A percentile compares a stretch with the other conserved stretches of the same genome.
These are phyloP conservation scores for Phytophthora constricta DNA, from an alignment of 352 stramenopile species.

Conservation along the genomic window DNA sequence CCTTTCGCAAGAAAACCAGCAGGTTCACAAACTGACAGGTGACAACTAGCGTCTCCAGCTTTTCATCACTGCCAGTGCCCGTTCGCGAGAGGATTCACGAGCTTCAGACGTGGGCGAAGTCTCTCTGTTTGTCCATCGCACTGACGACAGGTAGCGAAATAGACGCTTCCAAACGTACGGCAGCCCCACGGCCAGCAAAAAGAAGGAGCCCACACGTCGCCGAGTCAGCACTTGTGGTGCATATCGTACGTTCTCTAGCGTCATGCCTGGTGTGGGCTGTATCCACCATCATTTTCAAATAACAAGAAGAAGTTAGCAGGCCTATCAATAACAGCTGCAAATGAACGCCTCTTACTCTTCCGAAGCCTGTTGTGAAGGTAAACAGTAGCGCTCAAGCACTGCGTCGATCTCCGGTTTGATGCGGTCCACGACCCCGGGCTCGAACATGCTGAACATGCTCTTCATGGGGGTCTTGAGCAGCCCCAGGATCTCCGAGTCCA, in stretches of 20 bases:
- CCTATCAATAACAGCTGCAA: too few species aligned
- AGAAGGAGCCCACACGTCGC: constrained; percentile 60
- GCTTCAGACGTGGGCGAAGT: constrained; percentile 4
- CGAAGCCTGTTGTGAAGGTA: constrained; percentile 64
- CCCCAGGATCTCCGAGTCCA: constrained; percentile 81
- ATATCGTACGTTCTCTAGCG: constrained; percentile 83
- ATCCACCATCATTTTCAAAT: too few species aligned
- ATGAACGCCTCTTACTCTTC: constrained; percentile 49
- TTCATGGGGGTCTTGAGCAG: constrained; percentile 80
- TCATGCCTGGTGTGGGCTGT: constrained; percentile 85
- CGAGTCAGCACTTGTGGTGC: constrained; percentile 49
- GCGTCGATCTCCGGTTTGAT: constrained; percentile 83
- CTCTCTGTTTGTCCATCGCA: constrained; percentile 43
- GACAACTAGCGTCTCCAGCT: constrained; percentile 72
- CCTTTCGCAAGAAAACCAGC: constrained; percentile 75
- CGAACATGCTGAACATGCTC: constrained; percentile 84
- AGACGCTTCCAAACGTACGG: constrained; percentile 83
- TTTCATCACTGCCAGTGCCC: constrained; percentile 67
- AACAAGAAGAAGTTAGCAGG: too few species aligned
- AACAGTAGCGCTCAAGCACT: constrained; percentile 63
- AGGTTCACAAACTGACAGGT: constrained; percentile 76
- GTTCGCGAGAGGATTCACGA: constrained; percentile 26
- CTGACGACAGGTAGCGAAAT: constrained; percentile 66
- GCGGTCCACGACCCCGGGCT: constrained; percentile 63
- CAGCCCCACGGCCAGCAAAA: constrained; percentile 71